Conservation (phyloP, 176 grass and related monocot genomes). For the Eleusine indica region DNA sequence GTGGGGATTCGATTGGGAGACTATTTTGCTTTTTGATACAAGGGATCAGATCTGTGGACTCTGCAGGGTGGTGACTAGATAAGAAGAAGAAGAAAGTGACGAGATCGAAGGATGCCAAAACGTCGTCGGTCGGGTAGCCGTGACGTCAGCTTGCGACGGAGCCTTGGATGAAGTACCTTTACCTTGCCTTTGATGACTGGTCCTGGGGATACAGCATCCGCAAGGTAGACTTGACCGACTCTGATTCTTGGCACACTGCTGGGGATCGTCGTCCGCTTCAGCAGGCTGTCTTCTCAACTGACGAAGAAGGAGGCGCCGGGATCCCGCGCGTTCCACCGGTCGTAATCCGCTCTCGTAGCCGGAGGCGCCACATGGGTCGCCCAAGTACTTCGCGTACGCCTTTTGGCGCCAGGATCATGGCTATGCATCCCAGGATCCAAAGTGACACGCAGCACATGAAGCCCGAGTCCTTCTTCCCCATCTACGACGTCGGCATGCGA, state of each 20-base stretch:
- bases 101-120: too few species aligned
- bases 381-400: neutral
- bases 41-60: too few species aligned
- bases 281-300: too few species aligned
- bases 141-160: conserved; percentile 1
- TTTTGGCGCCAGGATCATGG: neutral
- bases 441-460: neutral
- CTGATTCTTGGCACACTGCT: neutral
- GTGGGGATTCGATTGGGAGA: too few species aligned
- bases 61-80: too few species aligned
- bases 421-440: neutral
- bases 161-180: conserved; percentile 2
- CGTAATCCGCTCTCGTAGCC: neutral
- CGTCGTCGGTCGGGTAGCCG: neutral
- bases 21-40: too few species aligned
- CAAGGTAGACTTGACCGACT: neutral
- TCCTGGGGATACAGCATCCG: neutral
- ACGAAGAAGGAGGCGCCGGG: too few species aligned
- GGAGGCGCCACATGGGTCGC: neutral
- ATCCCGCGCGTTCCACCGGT: neutral
- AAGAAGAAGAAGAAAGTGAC: too few species aligned
- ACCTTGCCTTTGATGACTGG: conserved; percentile 2
- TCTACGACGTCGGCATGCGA: neutral
- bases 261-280: neutral
- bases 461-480: neutral